These are phyloP conservation scores for Dictyostelium purpureum DNA, from an alignment of 78 protist species.

Conservation along the genomic window DNA sequence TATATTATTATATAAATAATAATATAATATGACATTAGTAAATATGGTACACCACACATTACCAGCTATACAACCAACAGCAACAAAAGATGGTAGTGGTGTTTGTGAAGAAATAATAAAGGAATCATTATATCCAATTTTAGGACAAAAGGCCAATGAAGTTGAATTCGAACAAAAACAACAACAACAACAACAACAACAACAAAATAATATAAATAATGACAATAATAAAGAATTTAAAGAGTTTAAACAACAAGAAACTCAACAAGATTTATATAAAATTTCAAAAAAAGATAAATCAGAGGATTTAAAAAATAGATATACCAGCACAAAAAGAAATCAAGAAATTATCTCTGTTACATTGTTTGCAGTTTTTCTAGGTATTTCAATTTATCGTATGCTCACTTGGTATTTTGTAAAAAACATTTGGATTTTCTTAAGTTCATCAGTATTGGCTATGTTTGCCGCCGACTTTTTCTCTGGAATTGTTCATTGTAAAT, in stretches of 20 bases:
- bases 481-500: constrained; percentile 75
- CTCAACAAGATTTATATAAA: neutral
- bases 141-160: neutral
- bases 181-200: neutral
- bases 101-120: neutral
- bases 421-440: constrained; percentile 66
- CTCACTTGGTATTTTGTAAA: constrained; percentile 19
- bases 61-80: neutral
- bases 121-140: neutral
- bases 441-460: constrained; percentile 65
- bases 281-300: constrained; percentile 21
- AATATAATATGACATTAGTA: neutral
- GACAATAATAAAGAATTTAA: neutral
- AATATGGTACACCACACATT: neutral
- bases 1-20: too few relatives aligned
- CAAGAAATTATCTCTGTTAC: constrained; percentile 44
- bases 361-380: constrained; percentile 19
- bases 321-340: constrained; percentile 32
- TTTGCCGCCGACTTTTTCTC: constrained; percentile 73
- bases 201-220: neutral
- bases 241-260: neutral
- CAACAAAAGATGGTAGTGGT: neutral
- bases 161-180: neutral
- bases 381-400: constrained; percentile 23
- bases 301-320: constrained; percentile 43